Conservation (phyloP, 2,329 filamentous ascomycete species). For the Pezicula neosporulosa region DNA sequence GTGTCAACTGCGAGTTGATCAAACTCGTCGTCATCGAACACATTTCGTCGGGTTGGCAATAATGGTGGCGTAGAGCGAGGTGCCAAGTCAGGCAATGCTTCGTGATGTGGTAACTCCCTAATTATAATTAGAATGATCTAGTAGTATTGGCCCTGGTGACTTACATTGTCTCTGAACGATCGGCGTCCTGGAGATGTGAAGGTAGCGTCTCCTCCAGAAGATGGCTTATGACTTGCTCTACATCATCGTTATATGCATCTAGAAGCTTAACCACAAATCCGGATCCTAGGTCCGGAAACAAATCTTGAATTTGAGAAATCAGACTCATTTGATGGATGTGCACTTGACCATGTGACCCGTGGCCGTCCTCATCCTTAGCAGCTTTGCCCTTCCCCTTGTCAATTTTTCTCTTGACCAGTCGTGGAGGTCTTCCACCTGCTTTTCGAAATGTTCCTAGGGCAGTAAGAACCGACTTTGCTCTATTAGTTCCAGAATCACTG, state of each 20-base stretch:
- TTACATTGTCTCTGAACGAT: slow-evolving; percentile 56
- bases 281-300: slow-evolving; percentile 84
- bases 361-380: slow-evolving; percentile 29
- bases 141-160: slow-evolving; percentile 3
- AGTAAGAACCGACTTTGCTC: slow-evolving; percentile 57
- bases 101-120: slow-evolving; percentile 19
- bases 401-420: slow-evolving; percentile 48
- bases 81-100: slow-evolving; percentile 41
- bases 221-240: slow-evolving; percentile 77
- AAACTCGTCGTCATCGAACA: slow-evolving; percentile 79
- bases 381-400: slow-evolving; percentile 63
- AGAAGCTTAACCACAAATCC: slow-evolving; percentile 77
- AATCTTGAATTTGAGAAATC: slow-evolving; percentile 85
- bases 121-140: slow-evolving; percentile 11
- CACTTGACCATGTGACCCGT: slow-evolving; percentile 9
- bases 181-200: slow-evolving; percentile 57
- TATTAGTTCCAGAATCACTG: slow-evolving; percentile 45
- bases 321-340: slow-evolving; percentile 82
- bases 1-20: slow-evolving; percentile 65
- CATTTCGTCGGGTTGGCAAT: slow-evolving; percentile 61
- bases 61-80: slow-evolving; percentile 57
- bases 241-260: slow-evolving; percentile 73
- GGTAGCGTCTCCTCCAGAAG: slow-evolving; percentile 77
- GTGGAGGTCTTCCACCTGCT: slow-evolving; percentile 47
- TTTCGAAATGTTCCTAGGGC: slow-evolving; percentile 59